Conservation (phyloP, 2,329 filamentous ascomycete genomes). For the Dactylonectria macrodidyma region DNA sequence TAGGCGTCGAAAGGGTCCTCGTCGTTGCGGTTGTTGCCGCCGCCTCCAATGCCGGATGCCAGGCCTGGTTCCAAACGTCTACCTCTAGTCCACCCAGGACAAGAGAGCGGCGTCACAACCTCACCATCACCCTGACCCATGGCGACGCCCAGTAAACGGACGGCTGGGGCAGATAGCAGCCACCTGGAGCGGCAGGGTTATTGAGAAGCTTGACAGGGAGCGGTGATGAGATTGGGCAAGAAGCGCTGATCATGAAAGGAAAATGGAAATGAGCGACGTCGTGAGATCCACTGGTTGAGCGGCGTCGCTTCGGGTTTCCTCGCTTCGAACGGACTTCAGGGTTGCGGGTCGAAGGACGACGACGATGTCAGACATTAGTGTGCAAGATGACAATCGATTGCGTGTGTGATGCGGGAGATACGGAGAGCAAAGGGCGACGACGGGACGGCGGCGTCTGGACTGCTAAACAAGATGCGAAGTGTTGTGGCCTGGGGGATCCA, state of each 20-base stretch:
- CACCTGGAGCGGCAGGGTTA: slow-evolving; percentile 40
- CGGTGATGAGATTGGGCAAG: slow-evolving; percentile 39
- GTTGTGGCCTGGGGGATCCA: not conserved
- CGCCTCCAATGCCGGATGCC: slow-evolving; percentile 32
- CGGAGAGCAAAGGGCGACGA: slow-evolving; percentile 1
- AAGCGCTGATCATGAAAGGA: slow-evolving; percentile 46
- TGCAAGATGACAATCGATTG: slow-evolving; percentile 9
- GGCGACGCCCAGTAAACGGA: slow-evolving; percentile 38
- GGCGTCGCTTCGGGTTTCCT: slow-evolving; percentile 22
- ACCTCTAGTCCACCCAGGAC: slow-evolving; percentile 41
- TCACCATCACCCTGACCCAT: slow-evolving; percentile 47
- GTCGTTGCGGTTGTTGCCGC: slow-evolving; percentile 35
- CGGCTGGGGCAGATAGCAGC: slow-evolving; percentile 34
- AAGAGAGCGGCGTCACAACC: slow-evolving; percentile 38
- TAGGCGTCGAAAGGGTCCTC: slow-evolving; percentile 36
- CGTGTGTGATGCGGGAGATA: slow-evolving; percentile 14
- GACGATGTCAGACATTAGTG: slow-evolving; percentile 25
- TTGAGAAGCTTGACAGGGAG: slow-evolving; percentile 42
- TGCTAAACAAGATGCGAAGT: slow-evolving; percentile 9
- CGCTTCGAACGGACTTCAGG: slow-evolving; percentile 17
- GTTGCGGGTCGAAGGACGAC: slow-evolving; percentile 25
- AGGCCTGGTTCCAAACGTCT: slow-evolving; percentile 34
- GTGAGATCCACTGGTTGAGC: slow-evolving; percentile 43
- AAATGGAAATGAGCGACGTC: slow-evolving; percentile 46
- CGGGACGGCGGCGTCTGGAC: not conserved